Base-by-base conservation (phyloP, 257 asterid species). In the Jasminum sambac region DNA sequence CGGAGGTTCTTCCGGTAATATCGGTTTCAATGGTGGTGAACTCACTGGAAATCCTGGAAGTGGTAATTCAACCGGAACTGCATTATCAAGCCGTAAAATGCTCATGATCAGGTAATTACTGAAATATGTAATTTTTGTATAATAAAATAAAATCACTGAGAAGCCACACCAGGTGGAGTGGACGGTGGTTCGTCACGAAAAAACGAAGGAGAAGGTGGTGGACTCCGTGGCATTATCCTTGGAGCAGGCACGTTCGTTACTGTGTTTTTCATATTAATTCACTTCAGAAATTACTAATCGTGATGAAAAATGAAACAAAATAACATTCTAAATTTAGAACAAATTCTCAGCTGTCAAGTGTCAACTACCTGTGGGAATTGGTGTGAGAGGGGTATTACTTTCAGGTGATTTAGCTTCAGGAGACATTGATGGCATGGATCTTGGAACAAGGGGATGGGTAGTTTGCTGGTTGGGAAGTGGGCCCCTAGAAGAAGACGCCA, bases 301-400 rank as follows among this genome's bases (percentile, higher is more conserved):
- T 55, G 52, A 23, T 52, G 13, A 21, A 37, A 59, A 19, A 1
- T 30, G 36, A 30, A 30, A 30, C 36, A 30, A 12, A 46, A 34
- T 3, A 60, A 63, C 40, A 66, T 43, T 3, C 61, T 17, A 11
- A 77, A 48, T 21, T 44, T 16, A 41, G 48, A 11, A 67, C 46
- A n/a, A 26, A 57, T 72, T 37, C 59, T 67, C 43, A 44, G 63
- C 52, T 40, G 57, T n/a, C 36, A 30, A 30, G 36, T 30, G 36
- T 67, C 34, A 36, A 43, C 72, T 80, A 87, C 96, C 92, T 83
- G 87, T 86, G 50, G 83, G 74, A 73, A 40, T 59, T 66, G 81
- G 75, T 5, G 77, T 59, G 55, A 30, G 64, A 70, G 88, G 81
- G 65, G 74, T 57, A 77, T 65, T 73, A 57, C 25, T 58, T 39